A percentile compares a stretch with the other conserved stretches of the same genome.
phyloP scores from a whole-genome alignment of 495 filamentous ascomycete genomes.

The Penicillium robsamsonii region DNA sequence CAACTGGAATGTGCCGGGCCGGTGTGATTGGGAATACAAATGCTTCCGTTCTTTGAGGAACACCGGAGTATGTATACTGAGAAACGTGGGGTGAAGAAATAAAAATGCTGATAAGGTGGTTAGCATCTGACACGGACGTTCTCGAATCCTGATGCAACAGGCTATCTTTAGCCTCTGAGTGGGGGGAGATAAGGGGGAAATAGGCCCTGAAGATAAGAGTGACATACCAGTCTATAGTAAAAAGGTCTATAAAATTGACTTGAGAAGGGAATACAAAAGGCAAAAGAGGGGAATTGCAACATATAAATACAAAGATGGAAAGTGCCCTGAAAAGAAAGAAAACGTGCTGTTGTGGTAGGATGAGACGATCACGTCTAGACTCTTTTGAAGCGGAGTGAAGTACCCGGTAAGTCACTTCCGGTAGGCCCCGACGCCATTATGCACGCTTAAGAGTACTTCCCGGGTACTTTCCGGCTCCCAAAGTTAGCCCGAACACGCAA shows the following conservation, averaged over 20 bases:
- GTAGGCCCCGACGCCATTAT: not conserved
- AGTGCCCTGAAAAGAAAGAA: not conserved
- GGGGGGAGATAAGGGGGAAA: conserved; percentile 34
- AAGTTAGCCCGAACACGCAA: conserved; percentile 1
- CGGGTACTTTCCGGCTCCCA: not conserved
- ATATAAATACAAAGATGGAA: conserved; percentile 5
- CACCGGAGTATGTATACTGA: conserved; percentile 11
- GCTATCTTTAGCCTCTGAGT: conserved; percentile 29
- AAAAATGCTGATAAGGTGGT: conserved; percentile 18
- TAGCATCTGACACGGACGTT: not conserved
- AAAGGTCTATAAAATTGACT: not conserved
- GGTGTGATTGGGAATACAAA: conserved; percentile 5
- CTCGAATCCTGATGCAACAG: not conserved
- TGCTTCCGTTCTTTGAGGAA: not conserved
- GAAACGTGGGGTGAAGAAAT: not conserved
- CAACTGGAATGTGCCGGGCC: conserved; percentile 8
- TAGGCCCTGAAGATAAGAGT: not conserved
- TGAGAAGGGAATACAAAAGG: not conserved
- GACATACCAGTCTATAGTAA: conserved; percentile 9
- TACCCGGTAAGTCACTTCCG: conserved; percentile 2
- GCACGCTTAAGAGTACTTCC: not conserved
- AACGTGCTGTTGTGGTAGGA: conserved; percentile 13
- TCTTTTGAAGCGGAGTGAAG: not conserved
- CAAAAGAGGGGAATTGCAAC: not conserved
- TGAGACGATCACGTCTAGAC: conserved; percentile 18